These are phyloP conservation scores for Lolium multiflorum DNA, from an alignment of 176 grass and related monocot genomes.

Conservation along the genomic window DNA sequence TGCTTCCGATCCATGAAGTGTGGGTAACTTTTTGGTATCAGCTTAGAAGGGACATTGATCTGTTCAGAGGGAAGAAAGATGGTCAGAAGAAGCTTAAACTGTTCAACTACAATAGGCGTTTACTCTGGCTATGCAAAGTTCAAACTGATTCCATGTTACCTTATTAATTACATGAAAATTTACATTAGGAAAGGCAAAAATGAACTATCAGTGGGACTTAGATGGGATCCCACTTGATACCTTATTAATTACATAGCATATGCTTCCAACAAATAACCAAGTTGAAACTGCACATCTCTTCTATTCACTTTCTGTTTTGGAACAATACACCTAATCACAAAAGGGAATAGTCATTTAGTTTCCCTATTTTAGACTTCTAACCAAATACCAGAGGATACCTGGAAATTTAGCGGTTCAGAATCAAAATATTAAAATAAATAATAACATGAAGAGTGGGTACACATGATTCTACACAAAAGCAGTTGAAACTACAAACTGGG, in stretches of 20 bases:
- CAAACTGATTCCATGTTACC: not conserved
- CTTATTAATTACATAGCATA: not conserved
- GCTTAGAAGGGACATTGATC: slow-evolving; percentile 51
- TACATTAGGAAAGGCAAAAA: no score
- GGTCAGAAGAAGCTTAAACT: not conserved
- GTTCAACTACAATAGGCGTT: not conserved
- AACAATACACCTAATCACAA: not conserved
- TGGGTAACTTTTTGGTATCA: slow-evolving; percentile 59
- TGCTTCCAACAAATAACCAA: not conserved
- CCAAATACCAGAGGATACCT: not conserved
- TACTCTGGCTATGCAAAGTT: not conserved
- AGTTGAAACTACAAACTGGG: not conserved
- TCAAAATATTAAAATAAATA: slow-evolving; percentile 6
- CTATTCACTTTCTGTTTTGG: not conserved
- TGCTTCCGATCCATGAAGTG: slow-evolving; percentile 63
- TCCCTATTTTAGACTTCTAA: not conserved
- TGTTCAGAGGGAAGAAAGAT: slow-evolving; percentile 27
- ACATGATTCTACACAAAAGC: not conserved
- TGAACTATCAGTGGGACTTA: no score
- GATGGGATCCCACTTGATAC: no score
- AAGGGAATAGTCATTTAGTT: not conserved
- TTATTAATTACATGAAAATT: no score
- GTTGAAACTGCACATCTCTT: not conserved
- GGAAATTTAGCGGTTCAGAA: not conserved
- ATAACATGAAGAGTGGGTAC: not conserved